Base-by-base conservation (phyloP, 2,329 filamentous ascomycete species). In the Colletotrichum eleusines region DNA sequence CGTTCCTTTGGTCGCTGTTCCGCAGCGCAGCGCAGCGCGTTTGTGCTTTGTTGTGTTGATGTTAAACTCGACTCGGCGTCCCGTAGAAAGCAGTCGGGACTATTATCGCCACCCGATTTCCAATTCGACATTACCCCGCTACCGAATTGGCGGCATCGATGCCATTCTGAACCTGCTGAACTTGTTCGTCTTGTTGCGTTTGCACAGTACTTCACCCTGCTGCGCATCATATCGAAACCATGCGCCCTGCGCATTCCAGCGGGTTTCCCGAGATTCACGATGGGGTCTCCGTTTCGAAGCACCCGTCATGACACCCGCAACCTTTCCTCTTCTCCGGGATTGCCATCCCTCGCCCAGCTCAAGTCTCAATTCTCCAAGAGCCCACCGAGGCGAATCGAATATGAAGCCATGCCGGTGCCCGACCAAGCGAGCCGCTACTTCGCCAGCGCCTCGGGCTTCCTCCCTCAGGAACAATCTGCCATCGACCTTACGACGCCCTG, bases 291-390 rank as follows among this genome's bases (percentile, higher is more conserved):
- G 66, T 75, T 80, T 67, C 31, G 60, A 74, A 46, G 74, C 78
- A 12, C 74, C 79, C 23, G 74, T 79, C 38, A 67, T 78, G 38
- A 68, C 80, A 40, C 76, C 78, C 48, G 42, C 31, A 62, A 44
- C 23, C 72, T 76, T 11, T 87, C 87, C 0, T 88, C 87, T 0
- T 89, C 87, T 5, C 87, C 87, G n/a, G 82, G 82, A n/a, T 77
- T 90, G 0, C 88, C 88, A 3, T 83, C 87, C 0, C 77, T 89
- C 0, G 80, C 81, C 46, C 83, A 89, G 3, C 76, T 90, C 12
- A 73, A 86, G 1, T 79, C 81, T 3, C 84, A 82, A 63, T n/a
- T 71, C 20, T 46, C 67, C 23, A 23, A 66, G n/a, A 31, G 59
- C 18, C 33, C 68, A 53, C 28, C 38, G 11, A 2, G 67, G 26